Evolutionary conservation across 768 basidiomycete species (phyloP), one percentile per base, ranked within the genome.

Genomic region (Royoungia palumana): DNA sequence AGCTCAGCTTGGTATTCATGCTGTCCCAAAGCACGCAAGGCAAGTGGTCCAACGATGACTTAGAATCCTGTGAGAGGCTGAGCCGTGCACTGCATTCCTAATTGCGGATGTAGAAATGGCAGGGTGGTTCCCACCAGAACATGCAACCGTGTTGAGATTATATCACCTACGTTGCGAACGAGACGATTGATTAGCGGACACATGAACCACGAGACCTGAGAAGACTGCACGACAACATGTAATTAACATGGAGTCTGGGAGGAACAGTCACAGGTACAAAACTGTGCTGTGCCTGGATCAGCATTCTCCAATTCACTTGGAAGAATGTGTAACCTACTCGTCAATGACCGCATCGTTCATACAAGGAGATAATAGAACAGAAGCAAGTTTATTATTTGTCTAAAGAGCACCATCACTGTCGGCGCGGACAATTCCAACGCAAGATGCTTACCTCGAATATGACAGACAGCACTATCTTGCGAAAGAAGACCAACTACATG

Each of bases 391-490:
- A 47, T 46, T 22, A 55, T 53, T 53, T 35, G 37, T 51, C 56
- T 58, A 32, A 24, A 47, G 49, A 36, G 42, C 0, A 50, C 16
- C 17, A 27, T 61, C 35, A 58, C 2, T 25, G 46, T n/a, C 19
- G 6, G 32, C 13, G 3, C 6, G 4, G 12, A 46, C 1, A 32
- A 20, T 24, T 41, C 34, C 21, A n/a, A 28, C 8, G 13, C 11
- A 4, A 51, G 21, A 17, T n/a, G 24, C 40, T 47, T 52, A 63
- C 61, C 61, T 63, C 50, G 39, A 14, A 51, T 36, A 45, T 22
- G 46, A 49, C 36, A 41, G 46, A 63, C 61, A 60, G 21, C 53
- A 49, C 58, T 60, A 56, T 64, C 57, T 64, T 64, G 62, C 62
- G 62, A 42, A 43, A 54, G 24, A 22, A 21, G 35, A 50, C 24